Evolutionary conservation across 2,329 filamentous ascomycete species (phyloP).

Genomic region (Pseudogymnoascus sp.): DNA sequence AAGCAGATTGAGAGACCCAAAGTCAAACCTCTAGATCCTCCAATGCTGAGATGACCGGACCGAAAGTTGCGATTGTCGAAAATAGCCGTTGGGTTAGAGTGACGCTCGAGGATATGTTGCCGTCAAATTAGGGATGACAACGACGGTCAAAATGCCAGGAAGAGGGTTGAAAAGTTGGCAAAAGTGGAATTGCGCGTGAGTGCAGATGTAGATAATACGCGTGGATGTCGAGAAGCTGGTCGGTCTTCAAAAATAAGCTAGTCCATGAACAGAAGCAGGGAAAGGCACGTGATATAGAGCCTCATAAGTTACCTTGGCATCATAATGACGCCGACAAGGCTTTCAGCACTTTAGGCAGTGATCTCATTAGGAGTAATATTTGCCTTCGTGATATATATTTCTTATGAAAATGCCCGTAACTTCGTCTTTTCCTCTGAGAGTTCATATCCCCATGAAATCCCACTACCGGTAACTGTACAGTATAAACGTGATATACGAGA

Average conservation of each 20-base stretch:
- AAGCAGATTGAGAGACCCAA: constrained; percentile 31
- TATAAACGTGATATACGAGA: neutral
- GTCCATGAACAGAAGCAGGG: neutral
- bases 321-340: neutral
- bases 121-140: neutral
- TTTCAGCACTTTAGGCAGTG: neutral
- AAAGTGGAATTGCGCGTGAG: neutral
- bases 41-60: constrained; percentile 16
- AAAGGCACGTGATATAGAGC: neutral
- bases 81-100: neutral
- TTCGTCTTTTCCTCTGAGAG: neutral
- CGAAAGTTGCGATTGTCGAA: neutral
- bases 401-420: neutral
- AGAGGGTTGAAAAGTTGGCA: neutral
- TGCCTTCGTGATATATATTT: neutral
- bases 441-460: neutral
- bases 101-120: neutral
- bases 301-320: neutral
- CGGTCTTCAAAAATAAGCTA: neutral
- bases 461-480: neutral
- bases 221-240: neutral
- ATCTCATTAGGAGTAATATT: neutral
- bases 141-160: neutral
- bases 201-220: constrained; percentile 5
- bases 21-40: constrained; percentile 30